Base-by-base conservation (phyloP, 1,139 yeast species). In the Pichia norvegensis region DNA sequence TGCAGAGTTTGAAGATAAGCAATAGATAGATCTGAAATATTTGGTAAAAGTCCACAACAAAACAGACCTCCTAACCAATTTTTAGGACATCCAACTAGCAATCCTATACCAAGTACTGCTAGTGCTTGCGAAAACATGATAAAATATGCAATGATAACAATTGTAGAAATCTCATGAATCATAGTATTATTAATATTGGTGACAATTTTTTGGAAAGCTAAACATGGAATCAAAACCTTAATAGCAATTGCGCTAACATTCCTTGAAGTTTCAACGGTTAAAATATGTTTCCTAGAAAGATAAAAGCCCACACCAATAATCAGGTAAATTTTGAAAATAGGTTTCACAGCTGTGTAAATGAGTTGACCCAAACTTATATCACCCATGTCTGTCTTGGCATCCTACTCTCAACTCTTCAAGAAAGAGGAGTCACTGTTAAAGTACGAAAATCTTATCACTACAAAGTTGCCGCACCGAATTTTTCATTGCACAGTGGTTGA, bases 1-100 rank as follows among this genome's bases (percentile, higher is more conserved):
- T 85, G 80, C 61, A 88, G 67, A 1, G 95, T 83, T 57, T 86
- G 95, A 37, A 88, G 71, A 56, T 87, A 87, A 0, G 96, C 96
- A 56, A 88, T 85, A 1, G 96, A 96, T 50, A 88, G 69, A 65
- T 88, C 96, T 10, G 92, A 79, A 42, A 85, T 81, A 57, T 82
- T 82, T n/a, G 88, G 85, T 55, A 86, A 78, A 39, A 85, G 68
- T 0, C 95, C 92, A n/a, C 86, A 88, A 13, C 84, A 75, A 38
- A 77, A 61, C 31, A 78, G 66, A 0, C 95, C 95, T 44, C 95
- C 95, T 40, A 76, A 66, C 95, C 95, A 88, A 44, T 76, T 67
- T 52, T 73, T 74, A 0, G 96, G 97, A 46, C 64, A 57, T 4
- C 62, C 60, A 3, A 57, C 46, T 4, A 52, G 20, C 1, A 59